Percentiles rank a stretch among this genome's conserved stretches.
Evolutionary conservation across 768 basidiomycete species (phyloP).

Genomic region (Suillus subluteus): DNA sequence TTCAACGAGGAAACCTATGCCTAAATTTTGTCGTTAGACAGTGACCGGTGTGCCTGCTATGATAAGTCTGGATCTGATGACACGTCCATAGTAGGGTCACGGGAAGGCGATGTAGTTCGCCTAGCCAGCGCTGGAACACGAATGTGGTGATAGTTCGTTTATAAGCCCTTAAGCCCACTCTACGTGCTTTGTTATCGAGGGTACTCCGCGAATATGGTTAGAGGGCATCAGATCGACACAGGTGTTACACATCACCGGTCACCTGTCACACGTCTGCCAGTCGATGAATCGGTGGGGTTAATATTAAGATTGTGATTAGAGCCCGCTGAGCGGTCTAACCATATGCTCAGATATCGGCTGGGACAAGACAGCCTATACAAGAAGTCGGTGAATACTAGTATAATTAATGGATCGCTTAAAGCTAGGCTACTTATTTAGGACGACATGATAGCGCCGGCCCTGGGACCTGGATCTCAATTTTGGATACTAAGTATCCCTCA

Average conservation of each 20-base stretch:
- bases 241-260: neutral
- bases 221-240: neutral
- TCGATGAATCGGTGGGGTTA: neutral
- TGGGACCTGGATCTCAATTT: too few species aligned
- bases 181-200: too few species aligned
- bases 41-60: neutral
- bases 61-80: neutral
- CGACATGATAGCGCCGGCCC: too few species aligned
- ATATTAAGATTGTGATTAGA: neutral
- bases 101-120: neutral
- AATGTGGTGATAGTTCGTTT: neutral
- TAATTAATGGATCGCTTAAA: too few species aligned
- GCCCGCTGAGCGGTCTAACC: neutral
- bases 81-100: neutral
- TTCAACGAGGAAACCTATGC: neutral
- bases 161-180: too few species aligned
- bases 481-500: too few species aligned
- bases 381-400: neutral
- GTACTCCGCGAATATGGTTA: too few species aligned
- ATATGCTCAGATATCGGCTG: neutral
- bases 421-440: too few species aligned
- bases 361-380: neutral
- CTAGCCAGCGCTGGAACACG: neutral
- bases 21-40: neutral
- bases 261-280: neutral